Base-by-base conservation (phyloP, 345 rosid species). In the Hevea brasiliensis region DNA sequence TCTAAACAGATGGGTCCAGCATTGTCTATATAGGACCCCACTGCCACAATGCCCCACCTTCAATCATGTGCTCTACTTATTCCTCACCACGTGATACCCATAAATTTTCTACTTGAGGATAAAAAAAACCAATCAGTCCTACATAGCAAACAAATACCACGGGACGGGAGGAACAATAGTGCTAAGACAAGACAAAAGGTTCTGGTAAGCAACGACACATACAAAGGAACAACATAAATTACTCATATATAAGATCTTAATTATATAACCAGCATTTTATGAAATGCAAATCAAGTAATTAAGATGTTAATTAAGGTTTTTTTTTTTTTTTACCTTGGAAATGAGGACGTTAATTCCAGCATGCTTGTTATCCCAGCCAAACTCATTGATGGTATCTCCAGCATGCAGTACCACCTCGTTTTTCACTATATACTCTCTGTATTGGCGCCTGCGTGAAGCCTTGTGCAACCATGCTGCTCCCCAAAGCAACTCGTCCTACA, bases 321-420 rank as follows among this genome's bases (percentile, higher is more conserved):
- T n/a, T n/a, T n/a, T n/a, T n/a, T n/a, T n/a, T n/a, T n/a, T 21
- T 65, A 79, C 82, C 82, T 79, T 79, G 64, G 82, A 79, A 75
- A 79, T 60, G 75, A 79, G 82, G 59, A 79, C 51, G 76, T 79
- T 79, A 53, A 79, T 79, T 37, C 82, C 82, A 54, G 82, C 82
- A 72, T 79, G 82, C 72, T 79, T 79, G 59, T 79, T 79, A 45
- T 79, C 82, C 82, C 82, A 79, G 23, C 82, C 82, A 45, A 79
- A 79, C 73, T 79, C 82, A 61, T 79, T 79, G 53, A 79, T 79
- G 76, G 79, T 75, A 79, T 79, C 82, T 71, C 82, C 82, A 20
- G 82, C 82, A 71, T 79, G 79, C 70, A 79, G 55, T 8, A 75
- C 75, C 29, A 75, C 82, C 79, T 79, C 82, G 74, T 79, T 79